phyloP scores from a whole-genome alignment of 2,329 filamentous ascomycete species.

The Fusarium fujikuroi region DNA sequence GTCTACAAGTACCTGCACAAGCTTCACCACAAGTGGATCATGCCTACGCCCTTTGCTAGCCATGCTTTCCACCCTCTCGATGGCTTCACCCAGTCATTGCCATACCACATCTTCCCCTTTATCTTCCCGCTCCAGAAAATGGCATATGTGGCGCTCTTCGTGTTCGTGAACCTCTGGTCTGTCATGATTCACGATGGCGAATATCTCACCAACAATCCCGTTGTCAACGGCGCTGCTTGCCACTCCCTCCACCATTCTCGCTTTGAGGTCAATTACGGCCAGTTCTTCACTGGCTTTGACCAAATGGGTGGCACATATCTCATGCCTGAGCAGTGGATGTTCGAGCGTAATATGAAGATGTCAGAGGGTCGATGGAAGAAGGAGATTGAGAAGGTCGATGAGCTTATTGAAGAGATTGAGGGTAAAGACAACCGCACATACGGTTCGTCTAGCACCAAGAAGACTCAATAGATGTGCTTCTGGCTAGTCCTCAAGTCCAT shows the following conservation, averaged over 20 bases:
- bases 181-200: constrained; percentile 97
- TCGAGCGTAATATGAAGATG: constrained; percentile 88
- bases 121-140: constrained; percentile 93
- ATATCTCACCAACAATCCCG: constrained; percentile 88
- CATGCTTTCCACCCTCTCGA: constrained; percentile 96
- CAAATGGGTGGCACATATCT: constrained; percentile 87
- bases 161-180: constrained; percentile 97
- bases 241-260: constrained; percentile 78
- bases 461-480: constrained; percentile 45
- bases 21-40: constrained; percentile 99
- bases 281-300: constrained; percentile 94
- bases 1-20: constrained; percentile 91
- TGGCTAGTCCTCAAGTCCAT: neutral
- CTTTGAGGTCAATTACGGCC: constrained; percentile 80
- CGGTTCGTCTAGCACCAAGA: constrained; percentile 55
- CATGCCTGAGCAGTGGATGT: constrained; percentile 86
- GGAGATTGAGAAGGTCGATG: constrained; percentile 69
- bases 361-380: constrained; percentile 80
- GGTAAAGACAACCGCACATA: constrained; percentile 65
- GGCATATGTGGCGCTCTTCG: constrained; percentile 85
- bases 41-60: constrained; percentile 92
- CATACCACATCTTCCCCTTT: constrained; percentile 94
- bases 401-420: constrained; percentile 77
- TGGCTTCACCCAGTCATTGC: constrained; percentile 86
- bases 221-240: constrained; percentile 95